Percentiles rank a stretch among this genome's conserved stretches.
phyloP scores from a whole-genome alignment of 352 stramenopile genomes.

The Thalassiosira livingstoniorum region DNA sequence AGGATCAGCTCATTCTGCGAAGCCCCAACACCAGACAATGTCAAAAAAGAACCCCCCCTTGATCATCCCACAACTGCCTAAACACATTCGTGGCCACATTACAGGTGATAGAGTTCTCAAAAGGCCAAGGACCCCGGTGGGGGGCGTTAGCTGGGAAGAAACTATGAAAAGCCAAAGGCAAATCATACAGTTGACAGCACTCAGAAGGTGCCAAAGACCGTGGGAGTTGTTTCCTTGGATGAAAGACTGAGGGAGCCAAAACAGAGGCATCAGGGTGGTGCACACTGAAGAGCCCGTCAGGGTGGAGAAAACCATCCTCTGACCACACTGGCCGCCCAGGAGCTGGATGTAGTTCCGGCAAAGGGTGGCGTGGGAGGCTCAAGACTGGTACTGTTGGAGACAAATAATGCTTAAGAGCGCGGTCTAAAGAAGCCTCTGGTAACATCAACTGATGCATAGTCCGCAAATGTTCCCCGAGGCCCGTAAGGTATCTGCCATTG shows the following conservation, averaged over 20 bases:
- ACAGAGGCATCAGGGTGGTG: background rate
- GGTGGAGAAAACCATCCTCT: too few relatives aligned
- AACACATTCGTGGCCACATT: background rate
- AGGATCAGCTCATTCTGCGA: background rate
- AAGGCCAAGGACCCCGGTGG: background rate
- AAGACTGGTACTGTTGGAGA: too few relatives aligned
- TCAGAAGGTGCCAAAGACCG: background rate
- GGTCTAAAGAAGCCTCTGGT: too few relatives aligned
- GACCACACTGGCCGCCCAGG: too few relatives aligned
- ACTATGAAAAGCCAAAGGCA: background rate
- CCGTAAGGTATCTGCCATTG: too few relatives aligned
- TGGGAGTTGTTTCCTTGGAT: background rate
- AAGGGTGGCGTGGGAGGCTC: too few relatives aligned
- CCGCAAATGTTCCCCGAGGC: too few relatives aligned
- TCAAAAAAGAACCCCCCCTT: background rate
- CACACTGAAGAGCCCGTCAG: background rate
- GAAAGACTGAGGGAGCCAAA: background rate
- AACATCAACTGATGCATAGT: too few relatives aligned
- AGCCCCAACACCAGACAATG: background rate
- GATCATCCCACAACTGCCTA: background rate
- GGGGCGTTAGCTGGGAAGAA: background rate
- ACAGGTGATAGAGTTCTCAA: background rate
- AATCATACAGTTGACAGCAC: background rate
- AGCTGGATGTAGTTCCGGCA: too few relatives aligned
- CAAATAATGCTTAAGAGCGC: too few relatives aligned